Conservation (phyloP, 345 rosid species). For the Linum tenue region DNA sequence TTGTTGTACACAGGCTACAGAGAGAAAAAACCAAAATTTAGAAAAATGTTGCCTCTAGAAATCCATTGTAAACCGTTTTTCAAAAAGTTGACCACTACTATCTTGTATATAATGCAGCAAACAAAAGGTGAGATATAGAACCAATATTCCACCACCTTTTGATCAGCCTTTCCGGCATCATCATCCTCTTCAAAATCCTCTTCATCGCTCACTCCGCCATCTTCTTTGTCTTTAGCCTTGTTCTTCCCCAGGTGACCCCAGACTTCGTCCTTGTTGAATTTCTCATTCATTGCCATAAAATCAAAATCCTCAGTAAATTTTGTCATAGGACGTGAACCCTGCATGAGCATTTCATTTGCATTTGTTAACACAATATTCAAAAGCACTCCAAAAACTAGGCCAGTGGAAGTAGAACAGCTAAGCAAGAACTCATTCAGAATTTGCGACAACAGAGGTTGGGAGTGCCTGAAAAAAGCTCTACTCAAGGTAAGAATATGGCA, state of each 20-base stretch:
- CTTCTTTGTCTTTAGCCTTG: conserved; percentile 13
- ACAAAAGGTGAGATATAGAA: not conserved
- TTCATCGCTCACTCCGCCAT: conserved; percentile 3
- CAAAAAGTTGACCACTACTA: too few relatives aligned
- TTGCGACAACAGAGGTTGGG: too few relatives aligned
- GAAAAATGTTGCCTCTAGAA: not conserved
- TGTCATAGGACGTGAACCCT: conserved; percentile 13
- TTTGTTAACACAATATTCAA: not conserved
- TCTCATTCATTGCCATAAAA: conserved; percentile 37
- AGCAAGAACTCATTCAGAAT: too few relatives aligned
- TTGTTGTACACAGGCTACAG: conserved; percentile 27
- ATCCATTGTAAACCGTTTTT: not conserved
- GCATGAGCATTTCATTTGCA: not conserved
- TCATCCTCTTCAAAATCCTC: conserved; percentile 2
- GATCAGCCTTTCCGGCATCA: conserved; percentile 9
- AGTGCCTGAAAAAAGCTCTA: not conserved
- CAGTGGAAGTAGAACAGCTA: too few relatives aligned
- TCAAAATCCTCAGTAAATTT: conserved; percentile 31
- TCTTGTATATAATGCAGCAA: not conserved
- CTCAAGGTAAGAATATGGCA: not conserved
- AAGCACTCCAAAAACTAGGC: not conserved
- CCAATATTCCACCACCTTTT: conserved; percentile 11
- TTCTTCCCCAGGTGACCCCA: conserved; percentile 34
- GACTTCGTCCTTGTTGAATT: conserved; percentile 34
- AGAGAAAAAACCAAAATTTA: not conserved